Evolutionary conservation across 139 green algal genomes (phyloP), one percentile per base, ranked within the genome.

Genomic region (Asterochloris erici): DNA sequence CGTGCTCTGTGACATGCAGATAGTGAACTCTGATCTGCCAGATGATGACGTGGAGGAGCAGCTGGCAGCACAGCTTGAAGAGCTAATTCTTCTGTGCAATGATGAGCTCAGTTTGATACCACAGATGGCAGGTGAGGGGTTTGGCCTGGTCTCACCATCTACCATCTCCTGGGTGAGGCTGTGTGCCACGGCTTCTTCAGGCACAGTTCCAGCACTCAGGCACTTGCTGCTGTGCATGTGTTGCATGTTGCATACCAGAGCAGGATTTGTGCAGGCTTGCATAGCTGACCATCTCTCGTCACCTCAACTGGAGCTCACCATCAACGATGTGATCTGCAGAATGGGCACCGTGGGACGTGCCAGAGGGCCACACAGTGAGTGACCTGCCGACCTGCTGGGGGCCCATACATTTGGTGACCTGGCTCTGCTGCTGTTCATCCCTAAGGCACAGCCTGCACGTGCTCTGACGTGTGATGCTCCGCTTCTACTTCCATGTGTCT

Each of bases 291-390:
- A 4, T 71, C 66, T 26, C 17, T 71, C 66, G 10, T 71, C 19
- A 23, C 21, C 66, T 26, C 17, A 26, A 23, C 66, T 9, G 38
- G 6, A 54, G 38, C 66, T 71, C 6, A 4, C 17, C 10, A 9
- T 71, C 21, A 74, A 1, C 9, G 21, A 9, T 60, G 10, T 61
- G 11, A 9, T 63, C 63, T 82, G 85, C 82, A 87, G 88, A 90
- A 70, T 93, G 89, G 89, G 82, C 84, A 82, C 89, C 89, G 0
- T 93, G 89, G 89, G 89, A 91, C 21, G 89, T 91, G 16, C 88
- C 88, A 38, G 81, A 81, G 54, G 86, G 82, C 63, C 63, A 89
- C 81, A 89, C 61, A 79, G 79, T 84, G 24, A 19, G 70, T 19
- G 2, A 15, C n/a, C 70, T 19, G 17, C 66, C 70, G 17, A 9